phyloP scores from a whole-genome alignment of 345 rosid species.

The Microthlaspi erraticum region DNA sequence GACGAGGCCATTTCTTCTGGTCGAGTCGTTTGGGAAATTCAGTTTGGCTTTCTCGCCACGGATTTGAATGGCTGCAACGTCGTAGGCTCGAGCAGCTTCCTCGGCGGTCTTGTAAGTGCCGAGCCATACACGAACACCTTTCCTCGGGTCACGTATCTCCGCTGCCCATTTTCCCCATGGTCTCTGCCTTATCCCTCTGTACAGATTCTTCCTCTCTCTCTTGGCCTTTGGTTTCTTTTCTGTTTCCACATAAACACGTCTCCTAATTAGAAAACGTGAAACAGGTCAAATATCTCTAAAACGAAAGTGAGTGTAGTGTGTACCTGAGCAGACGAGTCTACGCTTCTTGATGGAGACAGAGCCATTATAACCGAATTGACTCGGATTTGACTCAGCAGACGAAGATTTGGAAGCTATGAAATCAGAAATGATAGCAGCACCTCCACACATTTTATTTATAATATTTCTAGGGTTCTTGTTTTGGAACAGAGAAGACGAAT shows the following conservation, averaged over 20 bases:
- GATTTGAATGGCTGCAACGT: slow-evolving; percentile 78
- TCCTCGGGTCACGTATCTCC: slow-evolving; percentile 93
- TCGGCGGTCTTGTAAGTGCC: slow-evolving; percentile 92
- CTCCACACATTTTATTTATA: slow-evolving; percentile 71
- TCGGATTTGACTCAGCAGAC: slow-evolving; percentile 22
- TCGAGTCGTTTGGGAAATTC: slow-evolving; percentile 63
- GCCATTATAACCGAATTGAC: not conserved
- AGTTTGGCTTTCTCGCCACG: slow-evolving; percentile 89
- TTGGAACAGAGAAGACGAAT: not conserved
- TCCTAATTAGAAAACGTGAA: slow-evolving; percentile 14
- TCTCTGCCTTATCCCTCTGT: slow-evolving; percentile 89
- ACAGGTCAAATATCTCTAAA: not conserved
- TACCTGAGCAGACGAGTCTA: slow-evolving; percentile 52
- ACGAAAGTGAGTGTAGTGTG: not conserved
- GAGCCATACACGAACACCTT: slow-evolving; percentile 94
- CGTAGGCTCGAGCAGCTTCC: slow-evolving; percentile 93
- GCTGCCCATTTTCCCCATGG: slow-evolving; percentile 99
- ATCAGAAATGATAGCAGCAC: slow-evolving; percentile 63
- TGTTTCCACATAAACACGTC: slow-evolving; percentile 46
- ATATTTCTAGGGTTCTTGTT: not conserved
- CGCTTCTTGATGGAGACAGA: slow-evolving; percentile 39
- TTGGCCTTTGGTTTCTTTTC: slow-evolving; percentile 49
- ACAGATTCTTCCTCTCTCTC: slow-evolving; percentile 78
- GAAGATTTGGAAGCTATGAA: slow-evolving; percentile 47
- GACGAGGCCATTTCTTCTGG: not conserved